Base-by-base conservation (phyloP, 805 yeast species). In the Candida parachauliodes region DNA sequence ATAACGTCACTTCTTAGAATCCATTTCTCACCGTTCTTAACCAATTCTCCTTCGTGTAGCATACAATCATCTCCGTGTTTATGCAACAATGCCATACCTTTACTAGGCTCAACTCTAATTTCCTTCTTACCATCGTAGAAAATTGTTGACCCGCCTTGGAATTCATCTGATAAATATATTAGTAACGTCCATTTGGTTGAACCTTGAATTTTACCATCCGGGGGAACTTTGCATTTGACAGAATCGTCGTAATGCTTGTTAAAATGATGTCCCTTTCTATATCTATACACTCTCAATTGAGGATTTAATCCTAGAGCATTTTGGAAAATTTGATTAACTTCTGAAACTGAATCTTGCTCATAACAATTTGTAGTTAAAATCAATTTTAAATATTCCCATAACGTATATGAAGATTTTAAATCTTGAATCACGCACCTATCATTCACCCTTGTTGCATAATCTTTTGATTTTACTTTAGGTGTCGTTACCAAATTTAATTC, bases 61-160 rank as follows among this genome's bases (percentile, higher is more conserved):
- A 79, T 49, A 51, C 85, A 79, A 44, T 78, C 82, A 42, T 75
- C 78, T 0, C 86, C 84, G 51, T 79, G 86, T 45, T 77, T 77
- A 48, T 79, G 86, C 32, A 79, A 54, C 28, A 79, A 59, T 0
- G 80, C 81, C 72, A 72, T 62, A 0, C 84, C 86, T 39, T 60
- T 65, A 12, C 52, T 48, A 0, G 83, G 83, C 39, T 68, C 72
- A 2, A 76, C 62, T 11, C 58, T 59, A 19, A 62, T 45, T 1
- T 59, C 57, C 5, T 54, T 48, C 12, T 14, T 18, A 12, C 52
- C 51, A 3, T 62, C 62, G 43, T 77, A 65, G 44, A 79, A 79
- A 3, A 74, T 61, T 0, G 86, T 79, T 14, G 73, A 79, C 0
- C 86, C 86, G 11, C 84, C 85, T 8, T 45, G 43, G 33, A 79